Evolutionary conservation across 768 basidiomycete genomes (phyloP), one percentile per base, ranked within the genome.

Genomic region (Mrakia blollopis): DNA sequence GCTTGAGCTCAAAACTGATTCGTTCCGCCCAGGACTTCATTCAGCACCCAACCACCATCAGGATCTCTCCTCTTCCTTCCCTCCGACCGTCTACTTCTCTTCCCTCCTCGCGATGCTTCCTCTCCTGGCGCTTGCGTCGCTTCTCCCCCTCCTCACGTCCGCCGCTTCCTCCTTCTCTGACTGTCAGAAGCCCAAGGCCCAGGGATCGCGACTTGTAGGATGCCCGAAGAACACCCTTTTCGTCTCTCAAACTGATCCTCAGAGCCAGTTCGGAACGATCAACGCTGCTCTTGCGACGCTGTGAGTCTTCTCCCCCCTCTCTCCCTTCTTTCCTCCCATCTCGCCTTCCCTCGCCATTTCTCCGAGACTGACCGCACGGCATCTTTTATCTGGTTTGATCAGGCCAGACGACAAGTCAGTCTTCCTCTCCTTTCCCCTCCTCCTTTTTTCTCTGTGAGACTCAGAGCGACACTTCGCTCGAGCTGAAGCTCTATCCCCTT

Each of bases 181-280:
- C 5, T 90, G 89, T 79, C 89, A 90, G 79, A 79, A 87, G 35
- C 84, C 87, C 80, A 89, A 89, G 76, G 80, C 86, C 2, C 68
- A 77, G 0, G 80, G 81, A 5, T 87, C 87, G 5, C 86, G 89
- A 23, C 82, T 89, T 16, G 25, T 73, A 0, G 88, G 87, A 13
- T 90, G 90, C 80, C 88, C 88, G 0, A n/a, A 78, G 9, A 88
- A 87, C 14, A 90, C 89, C 0, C 82, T 90, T 5, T 90, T 86
- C 75, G 89, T 90, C 30, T 89, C 88, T 57, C 77, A 81, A 44
- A 86, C 81, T 7, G 86, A 90, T 80, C 75, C 81, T 0, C 82
- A 82, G 68, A 87, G 89, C 0, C 44, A 28, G 0, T 80, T 50
- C 37, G 80, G 80, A 18, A 74, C 68, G 0, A 77, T 79, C 39